Base-by-base conservation (phyloP, 352 stramenopile genomes). In the Phytophthora podocarpi region DNA sequence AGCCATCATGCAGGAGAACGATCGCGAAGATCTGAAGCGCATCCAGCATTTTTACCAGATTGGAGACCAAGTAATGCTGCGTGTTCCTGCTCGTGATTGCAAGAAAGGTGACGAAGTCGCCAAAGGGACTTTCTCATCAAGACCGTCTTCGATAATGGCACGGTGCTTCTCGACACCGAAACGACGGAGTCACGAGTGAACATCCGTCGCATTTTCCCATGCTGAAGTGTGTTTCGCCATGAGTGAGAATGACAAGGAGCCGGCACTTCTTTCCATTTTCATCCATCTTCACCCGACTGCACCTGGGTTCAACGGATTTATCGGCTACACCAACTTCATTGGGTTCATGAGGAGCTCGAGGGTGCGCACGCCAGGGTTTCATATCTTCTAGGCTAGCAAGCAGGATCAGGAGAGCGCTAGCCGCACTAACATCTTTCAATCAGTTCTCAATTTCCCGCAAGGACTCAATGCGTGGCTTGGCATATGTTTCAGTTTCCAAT, bases 171-270 rank as follows among this genome's bases (percentile, higher is more conserved):
- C 8, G 59, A 61, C 42, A 51, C 4, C 0, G 41, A 40, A 31
- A 10, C 59, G 1, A 53, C 42, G 0, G 28, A 59, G 13, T 27
- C 32, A 0, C 50, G 42, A 31, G 7, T 35, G 2, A 62, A 30
- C n/a, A 67, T 62, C 35, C 42, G 49, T 10, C 41, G 59, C 12
- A 57, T 67, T 31, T 61, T 53, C 34, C 49, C 48, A 0, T 59
- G 58, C 18, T 60, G 31, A 53, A 2, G n/a, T n/a, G n/a, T 15
- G 2, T 5, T 15, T 10, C 18, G 15, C 0, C 55, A 64, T 64
- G 54, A 7, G 54, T 26, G 36, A 49, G 54, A 54, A 55, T 59
- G 36, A 42, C 36, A 59, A 34, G 12, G n/a, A n/a, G n/a, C n/a
- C n/a, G n/a, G n/a, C n/a, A n/a, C n/a, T n/a, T n/a, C n/a, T n/a